Evolutionary conservation across 2,329 filamentous ascomycete species (phyloP).

Genomic region (Allantophomopsis cytisporea): DNA sequence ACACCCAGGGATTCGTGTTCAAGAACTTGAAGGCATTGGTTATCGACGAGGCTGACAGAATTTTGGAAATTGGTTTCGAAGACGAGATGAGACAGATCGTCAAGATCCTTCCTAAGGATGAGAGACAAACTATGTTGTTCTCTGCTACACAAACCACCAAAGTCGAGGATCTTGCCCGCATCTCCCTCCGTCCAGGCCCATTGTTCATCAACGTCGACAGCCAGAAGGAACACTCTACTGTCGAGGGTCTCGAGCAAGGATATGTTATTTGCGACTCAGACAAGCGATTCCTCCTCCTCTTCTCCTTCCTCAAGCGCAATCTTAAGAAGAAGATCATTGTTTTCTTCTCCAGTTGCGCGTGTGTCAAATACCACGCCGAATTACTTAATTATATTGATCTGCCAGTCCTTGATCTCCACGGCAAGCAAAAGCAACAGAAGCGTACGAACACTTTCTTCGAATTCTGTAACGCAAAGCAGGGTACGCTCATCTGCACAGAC

Average conservation of each 20-base stretch:
- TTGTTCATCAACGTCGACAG: conserved; percentile 97
- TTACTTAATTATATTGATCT: conserved; percentile 96
- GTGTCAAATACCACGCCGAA: conserved; percentile 91
- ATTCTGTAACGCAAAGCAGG: conserved; percentile 74
- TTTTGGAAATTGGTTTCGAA: conserved; percentile 94
- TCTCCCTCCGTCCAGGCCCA: conserved; percentile 81
- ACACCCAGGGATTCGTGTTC: conserved; percentile 78
- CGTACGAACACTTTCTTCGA: conserved; percentile 99
- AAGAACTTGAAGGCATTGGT: conserved; percentile 88
- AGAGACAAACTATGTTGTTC: conserved; percentile 95
- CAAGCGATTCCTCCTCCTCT: conserved; percentile 84
- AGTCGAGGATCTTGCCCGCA: conserved; percentile 89
- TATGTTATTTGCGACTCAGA: conserved; percentile 91
- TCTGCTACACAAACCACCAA: conserved; percentile 97
- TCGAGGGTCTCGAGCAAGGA: conserved; percentile 87
- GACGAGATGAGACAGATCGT: conserved; percentile 97
- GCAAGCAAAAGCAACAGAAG: conserved; percentile 97
- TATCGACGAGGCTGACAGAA: conserved; percentile 94
- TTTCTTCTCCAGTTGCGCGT: conserved; percentile 86
- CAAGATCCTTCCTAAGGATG: conserved; percentile 78
- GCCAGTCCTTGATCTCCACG: conserved; percentile 74
- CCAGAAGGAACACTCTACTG: conserved; percentile 77
- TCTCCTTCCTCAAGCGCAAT: conserved; percentile 87
- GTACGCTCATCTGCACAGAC: conserved; percentile 89
- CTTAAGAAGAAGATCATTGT: conserved; percentile 89